Base-by-base conservation (phyloP, 768 basidiomycete species). In the Kwoniella dejecticola region DNA sequence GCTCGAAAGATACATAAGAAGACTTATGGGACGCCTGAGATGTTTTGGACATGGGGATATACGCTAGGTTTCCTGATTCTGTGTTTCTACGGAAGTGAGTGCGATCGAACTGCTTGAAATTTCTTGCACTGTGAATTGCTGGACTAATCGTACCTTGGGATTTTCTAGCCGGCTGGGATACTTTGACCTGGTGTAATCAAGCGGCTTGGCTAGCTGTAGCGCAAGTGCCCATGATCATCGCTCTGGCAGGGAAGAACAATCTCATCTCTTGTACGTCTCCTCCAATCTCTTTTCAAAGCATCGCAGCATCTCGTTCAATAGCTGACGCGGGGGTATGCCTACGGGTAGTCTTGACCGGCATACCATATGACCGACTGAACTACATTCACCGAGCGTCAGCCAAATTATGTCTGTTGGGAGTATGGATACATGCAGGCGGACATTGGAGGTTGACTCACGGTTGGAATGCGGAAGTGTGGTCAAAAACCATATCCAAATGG, bases 171-270 rank as follows among this genome's bases (percentile, higher is more conserved):
- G 55, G 59, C 17, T 72, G 66, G 66, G 64, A 68, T 48, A 61
- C 56, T 36, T 21, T 45, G 1, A 52, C 61, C 5, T 62, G 40
- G 41, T 57, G 68, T 6, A 68, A 66, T n/a, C 68, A 69, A 53
- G 54, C 68, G 36, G 71, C 62, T 4, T 72, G 68, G 68, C 29
- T 69, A 2, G 60, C 66, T 11, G 66, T 62, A 7, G 68, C 71
- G 13, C 85, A 88, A 71, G 73, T 85, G 0, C 83, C 85, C 1
- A 78, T 88, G 19, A 79, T 87, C 68, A 81, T 83, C 15, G 85
- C 82, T 2, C 81, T 88, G 24, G 85, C 85, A 1, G 84, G 83
- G 63, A 84, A 84, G 78, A 87, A 88, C 74, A 87, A 87, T 58
- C 70, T 85, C 24, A 75, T 85, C 31, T 85, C 84, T 10, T 81